These are phyloP conservation scores for Castanopsis chinensis DNA, from an alignment of 306 rosid species.

Conservation along the genomic window DNA sequence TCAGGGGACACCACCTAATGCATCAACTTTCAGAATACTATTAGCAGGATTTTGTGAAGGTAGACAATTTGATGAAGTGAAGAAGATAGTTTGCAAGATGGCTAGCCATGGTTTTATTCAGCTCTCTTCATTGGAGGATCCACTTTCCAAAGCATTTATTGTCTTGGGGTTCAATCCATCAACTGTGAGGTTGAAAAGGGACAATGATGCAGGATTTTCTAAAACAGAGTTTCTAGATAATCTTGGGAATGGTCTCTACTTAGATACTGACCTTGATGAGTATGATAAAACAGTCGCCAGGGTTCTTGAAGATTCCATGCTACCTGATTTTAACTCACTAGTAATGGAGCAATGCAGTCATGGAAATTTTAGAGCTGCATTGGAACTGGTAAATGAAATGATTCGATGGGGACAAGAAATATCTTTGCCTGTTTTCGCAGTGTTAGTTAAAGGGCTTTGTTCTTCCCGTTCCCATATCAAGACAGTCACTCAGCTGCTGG, in stretches of 20 bases:
- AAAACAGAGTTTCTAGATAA: constrained; percentile 73
- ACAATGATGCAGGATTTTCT: constrained; percentile 50
- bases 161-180: constrained; percentile 71
- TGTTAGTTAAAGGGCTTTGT: constrained; percentile 51
- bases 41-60: constrained; percentile 85
- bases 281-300: constrained; percentile 53
- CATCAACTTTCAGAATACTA: constrained; percentile 64
- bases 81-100: constrained; percentile 55
- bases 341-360: constrained; percentile 41
- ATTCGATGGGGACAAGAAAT: constrained; percentile 80
- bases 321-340: constrained; percentile 54
- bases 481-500: constrained; percentile 35
- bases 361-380: constrained; percentile 46
- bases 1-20: constrained; percentile 52
- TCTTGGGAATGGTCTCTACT: constrained; percentile 90
- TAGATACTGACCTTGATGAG: constrained; percentile 72
- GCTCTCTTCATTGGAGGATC: constrained; percentile 47
- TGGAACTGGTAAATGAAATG: constrained; percentile 59
- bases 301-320: constrained; percentile 57
- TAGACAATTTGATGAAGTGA: constrained; percentile 64
- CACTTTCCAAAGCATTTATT: constrained; percentile 57
- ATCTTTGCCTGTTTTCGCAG: constrained; percentile 41
- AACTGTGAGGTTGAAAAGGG: constrained; percentile 73
- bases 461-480: constrained; percentile 46
- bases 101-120: constrained; percentile 50